Percentiles rank a stretch among this genome's conserved stretches.
These are phyloP conservation scores for Roridomyces roridus DNA, from an alignment of 768 basidiomycete genomes.

Conservation along the genomic window DNA sequence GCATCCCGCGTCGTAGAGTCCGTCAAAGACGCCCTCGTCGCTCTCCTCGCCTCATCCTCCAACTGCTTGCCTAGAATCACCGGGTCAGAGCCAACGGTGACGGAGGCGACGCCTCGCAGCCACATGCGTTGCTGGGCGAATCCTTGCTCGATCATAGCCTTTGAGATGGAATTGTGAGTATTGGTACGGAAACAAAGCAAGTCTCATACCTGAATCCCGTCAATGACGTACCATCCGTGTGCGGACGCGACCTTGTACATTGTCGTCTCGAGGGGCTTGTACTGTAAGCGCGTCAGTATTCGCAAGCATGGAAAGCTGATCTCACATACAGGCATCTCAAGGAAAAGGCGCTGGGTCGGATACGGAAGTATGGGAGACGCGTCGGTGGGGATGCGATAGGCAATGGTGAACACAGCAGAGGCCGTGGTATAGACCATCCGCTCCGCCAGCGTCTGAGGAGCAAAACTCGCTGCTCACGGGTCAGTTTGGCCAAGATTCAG, in stretches of 20 bases:
- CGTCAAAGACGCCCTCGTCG: not conserved
- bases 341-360: conserved; percentile 36
- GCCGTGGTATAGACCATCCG: conserved; percentile 40
- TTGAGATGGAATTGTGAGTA: not conserved
- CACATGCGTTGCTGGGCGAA: conserved; percentile 48
- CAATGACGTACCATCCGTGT: conserved; percentile 41
- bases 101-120: conserved; percentile 23
- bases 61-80: conserved; percentile 8
- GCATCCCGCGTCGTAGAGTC: not conserved
- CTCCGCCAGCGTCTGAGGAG: conserved; percentile 35
- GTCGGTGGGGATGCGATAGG: conserved; percentile 29
- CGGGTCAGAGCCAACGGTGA: conserved; percentile 19
- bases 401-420: conserved; percentile 36
- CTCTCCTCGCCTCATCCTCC: conserved; percentile 9
- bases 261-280: conserved; percentile 39
- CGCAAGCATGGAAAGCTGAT: not conserved
- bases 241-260: conserved; percentile 40
- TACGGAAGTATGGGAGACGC: conserved; percentile 29
- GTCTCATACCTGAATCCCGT: conserved; percentile 32
- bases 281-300: conserved; percentile 16
- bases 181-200: not conserved
- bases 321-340: conserved; percentile 40
- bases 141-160: conserved; percentile 46
- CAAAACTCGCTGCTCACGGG: conserved; percentile 25
- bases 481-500: not conserved